A percentile compares a stretch with the other conserved stretches of the same genome.
phyloP scores from a whole-genome alignment of 192 early-diverging fungal genomes.

The Gonapodya sp. region DNA sequence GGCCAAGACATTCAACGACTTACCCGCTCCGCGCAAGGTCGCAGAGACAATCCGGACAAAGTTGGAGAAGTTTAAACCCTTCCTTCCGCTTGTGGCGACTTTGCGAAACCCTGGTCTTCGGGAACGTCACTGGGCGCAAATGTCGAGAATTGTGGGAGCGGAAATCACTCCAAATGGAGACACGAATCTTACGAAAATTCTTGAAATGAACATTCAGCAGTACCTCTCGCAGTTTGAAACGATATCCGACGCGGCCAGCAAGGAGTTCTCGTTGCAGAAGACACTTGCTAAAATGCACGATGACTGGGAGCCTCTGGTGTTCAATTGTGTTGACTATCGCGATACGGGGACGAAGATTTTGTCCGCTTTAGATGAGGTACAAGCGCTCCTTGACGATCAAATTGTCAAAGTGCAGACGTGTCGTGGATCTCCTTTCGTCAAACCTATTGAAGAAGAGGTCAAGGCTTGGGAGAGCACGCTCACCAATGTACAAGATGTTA shows the following conservation, averaged over 20 bases:
- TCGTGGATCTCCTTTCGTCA: conserved; percentile 52
- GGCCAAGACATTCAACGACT: conserved; percentile 26
- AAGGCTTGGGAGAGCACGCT: conserved; percentile 38
- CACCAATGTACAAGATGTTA: conserved; percentile 43
- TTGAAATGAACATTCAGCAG: conserved; percentile 40
- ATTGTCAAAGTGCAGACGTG: conserved; percentile 56
- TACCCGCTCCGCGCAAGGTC: conserved; percentile 35
- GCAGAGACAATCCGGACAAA: conserved; percentile 48
- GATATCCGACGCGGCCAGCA: conserved; percentile 41
- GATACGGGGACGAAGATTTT: conserved; percentile 54
- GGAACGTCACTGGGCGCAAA: conserved; percentile 51
- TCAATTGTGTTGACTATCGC: conserved; percentile 43
- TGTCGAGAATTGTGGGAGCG: conserved; percentile 45
- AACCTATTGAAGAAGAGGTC: conserved; percentile 49
- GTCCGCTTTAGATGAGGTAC: conserved; percentile 43
- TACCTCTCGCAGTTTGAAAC: conserved; percentile 42
- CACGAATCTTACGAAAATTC: conserved; percentile 34
- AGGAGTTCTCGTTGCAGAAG: conserved; percentile 56
- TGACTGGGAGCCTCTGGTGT: conserved; percentile 47
- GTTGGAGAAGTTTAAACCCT: conserved; percentile 46
- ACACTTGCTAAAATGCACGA: conserved; percentile 52
- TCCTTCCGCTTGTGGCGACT: conserved; percentile 42
- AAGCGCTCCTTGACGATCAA: conserved; percentile 50
- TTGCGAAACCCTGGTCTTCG: conserved; percentile 52
- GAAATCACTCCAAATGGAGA: conserved; percentile 48